These are phyloP conservation scores for Saxophila tyrrhenica DNA, from an alignment of 495 filamentous ascomycete genomes.

Conservation along the genomic window DNA sequence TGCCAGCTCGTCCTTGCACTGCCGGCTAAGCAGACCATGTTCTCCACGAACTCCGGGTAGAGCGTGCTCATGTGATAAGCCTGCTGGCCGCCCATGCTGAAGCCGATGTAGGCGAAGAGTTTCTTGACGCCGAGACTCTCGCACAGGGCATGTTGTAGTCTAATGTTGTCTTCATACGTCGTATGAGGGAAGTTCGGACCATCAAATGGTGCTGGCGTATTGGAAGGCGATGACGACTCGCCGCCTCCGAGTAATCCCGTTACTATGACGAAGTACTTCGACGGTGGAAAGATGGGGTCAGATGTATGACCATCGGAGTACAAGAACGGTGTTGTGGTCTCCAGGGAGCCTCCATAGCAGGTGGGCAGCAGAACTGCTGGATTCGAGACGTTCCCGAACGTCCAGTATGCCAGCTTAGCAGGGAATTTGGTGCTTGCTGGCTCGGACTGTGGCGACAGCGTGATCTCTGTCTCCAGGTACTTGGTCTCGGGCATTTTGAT, in stretches of 20 bases:
- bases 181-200: conserved; percentile 22
- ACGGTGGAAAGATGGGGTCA: conserved; percentile 13
- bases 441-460: conserved; percentile 17
- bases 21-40: conserved; percentile 32
- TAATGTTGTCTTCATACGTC: conserved; percentile 25
- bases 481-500: conserved; percentile 19
- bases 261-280: conserved; percentile 23
- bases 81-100: conserved; percentile 40
- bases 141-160: conserved; percentile 22
- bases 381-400: conserved; percentile 19
- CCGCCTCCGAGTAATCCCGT: conserved; percentile 19
- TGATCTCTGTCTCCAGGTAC: conserved; percentile 17
- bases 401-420: conserved; percentile 23
- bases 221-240: conserved; percentile 24
- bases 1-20: conserved; percentile 34
- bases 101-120: conserved; percentile 31
- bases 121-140: conserved; percentile 17
- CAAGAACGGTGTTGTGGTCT: conserved; percentile 20
- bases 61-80: conserved; percentile 37
- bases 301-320: conserved; percentile 9
- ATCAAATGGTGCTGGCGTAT: conserved; percentile 13
- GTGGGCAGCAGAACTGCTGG: conserved; percentile 22
- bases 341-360: conserved; percentile 23
- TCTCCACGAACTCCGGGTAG: conserved; percentile 32
- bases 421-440: conserved; percentile 16